A percentile compares a stretch with the other conserved stretches of the same genome.
phyloP scores from a whole-genome alignment of 257 asterid genomes.

The Solanum etuberosum region DNA sequence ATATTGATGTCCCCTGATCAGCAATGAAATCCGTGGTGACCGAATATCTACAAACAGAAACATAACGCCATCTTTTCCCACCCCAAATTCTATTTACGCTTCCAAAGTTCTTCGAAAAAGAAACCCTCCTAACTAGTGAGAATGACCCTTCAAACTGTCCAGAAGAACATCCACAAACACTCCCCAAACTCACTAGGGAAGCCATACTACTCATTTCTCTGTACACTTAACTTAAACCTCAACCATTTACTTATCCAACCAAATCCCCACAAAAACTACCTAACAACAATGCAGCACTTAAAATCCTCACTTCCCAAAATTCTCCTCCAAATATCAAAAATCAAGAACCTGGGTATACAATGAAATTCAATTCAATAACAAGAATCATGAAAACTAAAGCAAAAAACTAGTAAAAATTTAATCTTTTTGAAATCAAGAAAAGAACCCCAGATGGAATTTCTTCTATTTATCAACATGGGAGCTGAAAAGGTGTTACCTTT shows the following conservation, averaged over 20 bases:
- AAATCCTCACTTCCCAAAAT: not conserved
- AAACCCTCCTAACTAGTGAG: constrained; percentile 48
- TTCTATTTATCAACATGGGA: not conserved
- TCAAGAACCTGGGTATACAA: constrained; percentile 6
- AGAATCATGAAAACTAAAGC: not conserved
- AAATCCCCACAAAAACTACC: not conserved
- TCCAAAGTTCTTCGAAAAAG: constrained; percentile 35
- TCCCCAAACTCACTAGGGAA: constrained; percentile 91
- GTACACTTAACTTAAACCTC: constrained; percentile 11
- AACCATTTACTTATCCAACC: constrained; percentile 9
- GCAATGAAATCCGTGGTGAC: constrained; percentile 66
- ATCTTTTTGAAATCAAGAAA: not conserved
- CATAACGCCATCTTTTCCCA: constrained; percentile 59
- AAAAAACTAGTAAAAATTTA: not conserved
- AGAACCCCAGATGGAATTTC: not conserved
- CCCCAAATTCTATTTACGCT: constrained; percentile 41
- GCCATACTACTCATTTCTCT: constrained; percentile 66
- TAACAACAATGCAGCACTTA: constrained; percentile 4
- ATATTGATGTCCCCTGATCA: constrained; percentile 62
- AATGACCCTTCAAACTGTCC: constrained; percentile 70
- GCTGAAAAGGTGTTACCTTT: constrained; percentile 14
- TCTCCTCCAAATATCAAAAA: not conserved
- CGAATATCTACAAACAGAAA: constrained; percentile 76
- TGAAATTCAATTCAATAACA: not conserved
- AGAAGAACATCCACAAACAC: constrained; percentile 53